Evolutionary conservation across 2,329 filamentous ascomycete species (phyloP), one percentile per base, ranked within the genome.

Genomic region (Cyphellophora europaea): DNA sequence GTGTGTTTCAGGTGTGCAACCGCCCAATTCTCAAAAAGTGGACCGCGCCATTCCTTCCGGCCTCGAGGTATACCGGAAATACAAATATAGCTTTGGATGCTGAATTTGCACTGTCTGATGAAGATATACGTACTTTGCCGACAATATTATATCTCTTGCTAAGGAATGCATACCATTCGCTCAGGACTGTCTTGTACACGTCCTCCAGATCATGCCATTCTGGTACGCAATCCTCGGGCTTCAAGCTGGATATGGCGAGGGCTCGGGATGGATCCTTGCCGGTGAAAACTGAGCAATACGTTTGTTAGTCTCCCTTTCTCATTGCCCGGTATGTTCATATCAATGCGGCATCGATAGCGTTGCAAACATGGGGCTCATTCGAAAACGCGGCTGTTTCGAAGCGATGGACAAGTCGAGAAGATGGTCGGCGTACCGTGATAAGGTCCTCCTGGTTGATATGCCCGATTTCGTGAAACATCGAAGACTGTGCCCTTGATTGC

Each of bases 161-260:
- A 62, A 98, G 98, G 63, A 93, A 98, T 2, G 82, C 93, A 44
- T 81, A 77, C 91, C 91, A 98, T 58, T 98, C 91, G 35, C 89
- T 73, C 42, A 98, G 65, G 3, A 82, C 79, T 16, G 74, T 76
- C 66, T 91, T 85, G 58, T 95, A 79, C 61, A 89, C 87, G 14
- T 93, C 87, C 11, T 71, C 68, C 33, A 98, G 67, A 52, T 87
- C 82, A 39, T 80, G 69, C 82, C 85, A 96, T 33, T 95, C 80
- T 2, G 89, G 66, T 19, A 66, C 66, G 45, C 85, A 89, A 48
- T 96, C 87, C 51, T 91, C 85, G 4, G 72, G 60, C 58, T 94
- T 93, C 32, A 88, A 77, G 5, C 87, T 94, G 1, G 86, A 91
- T 57, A 79, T 79, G 8, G 78, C 91, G 2, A 98, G 73, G 5